Percentiles rank a stretch among this genome's conserved stretches.
Evolutionary conservation across 2,329 filamentous ascomycete species (phyloP).

Genomic region (Metarhizium rileyi): DNA sequence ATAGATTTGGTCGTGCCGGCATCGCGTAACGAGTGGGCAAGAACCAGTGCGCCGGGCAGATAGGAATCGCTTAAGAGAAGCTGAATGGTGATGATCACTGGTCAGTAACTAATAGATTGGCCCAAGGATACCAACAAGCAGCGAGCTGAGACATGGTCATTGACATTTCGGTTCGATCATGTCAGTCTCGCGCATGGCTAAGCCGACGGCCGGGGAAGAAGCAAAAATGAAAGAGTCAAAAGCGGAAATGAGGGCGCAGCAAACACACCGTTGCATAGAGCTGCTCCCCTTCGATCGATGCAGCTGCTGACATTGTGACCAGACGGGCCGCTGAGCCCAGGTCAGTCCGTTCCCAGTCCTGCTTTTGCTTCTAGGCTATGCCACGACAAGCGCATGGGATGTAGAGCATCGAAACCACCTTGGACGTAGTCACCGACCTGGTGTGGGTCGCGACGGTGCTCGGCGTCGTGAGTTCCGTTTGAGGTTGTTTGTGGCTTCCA

Average conservation of each 20-base stretch:
- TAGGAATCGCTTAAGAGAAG: constrained; percentile 89
- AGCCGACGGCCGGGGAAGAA: background rate
- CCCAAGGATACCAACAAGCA: too few relatives aligned
- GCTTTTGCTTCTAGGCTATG: too few relatives aligned
- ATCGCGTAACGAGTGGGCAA: constrained; percentile 92
- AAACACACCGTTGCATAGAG: constrained; percentile 48
- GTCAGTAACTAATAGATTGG: background rate
- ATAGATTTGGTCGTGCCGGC: constrained; percentile 78
- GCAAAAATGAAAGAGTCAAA: background rate
- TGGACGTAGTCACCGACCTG: too few relatives aligned
- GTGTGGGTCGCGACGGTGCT: too few relatives aligned
- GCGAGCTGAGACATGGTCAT: too few relatives aligned
- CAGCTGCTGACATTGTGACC: constrained; percentile 3
- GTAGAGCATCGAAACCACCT: too few relatives aligned
- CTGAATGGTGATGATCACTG: constrained; percentile 48
- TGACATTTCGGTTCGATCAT: too few relatives aligned
- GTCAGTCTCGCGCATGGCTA: too few relatives aligned
- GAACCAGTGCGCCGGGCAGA: constrained; percentile 84
- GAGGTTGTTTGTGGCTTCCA: too few relatives aligned
- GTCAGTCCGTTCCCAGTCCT: background rate
- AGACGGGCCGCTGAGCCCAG: background rate
- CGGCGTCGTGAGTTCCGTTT: too few relatives aligned
- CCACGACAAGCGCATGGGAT: too few relatives aligned
- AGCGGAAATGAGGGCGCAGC: constrained; percentile 2
- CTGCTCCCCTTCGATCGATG: constrained; percentile 28